These are phyloP conservation scores for Psilocybe subaeruginosa DNA, from an alignment of 768 basidiomycete genomes.

Conservation along the genomic window DNA sequence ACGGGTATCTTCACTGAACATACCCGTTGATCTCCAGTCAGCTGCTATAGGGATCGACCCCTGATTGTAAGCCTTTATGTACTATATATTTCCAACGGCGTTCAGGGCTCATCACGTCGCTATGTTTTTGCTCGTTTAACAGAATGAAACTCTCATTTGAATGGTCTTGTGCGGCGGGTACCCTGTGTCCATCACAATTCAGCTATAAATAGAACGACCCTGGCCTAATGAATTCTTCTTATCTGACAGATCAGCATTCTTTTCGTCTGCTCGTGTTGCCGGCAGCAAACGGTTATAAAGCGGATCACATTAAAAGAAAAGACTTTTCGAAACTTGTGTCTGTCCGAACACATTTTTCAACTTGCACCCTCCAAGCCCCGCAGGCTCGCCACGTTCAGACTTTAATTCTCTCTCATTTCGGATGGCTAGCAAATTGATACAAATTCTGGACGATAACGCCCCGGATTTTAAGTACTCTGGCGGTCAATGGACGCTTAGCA, in stretches of 20 bases:
- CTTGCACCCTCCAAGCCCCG: not conserved
- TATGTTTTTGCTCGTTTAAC: no score
- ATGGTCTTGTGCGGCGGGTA: no score
- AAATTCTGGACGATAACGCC: conserved; percentile 23
- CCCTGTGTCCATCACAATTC: no score
- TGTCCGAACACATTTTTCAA: not conserved
- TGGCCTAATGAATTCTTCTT: not conserved
- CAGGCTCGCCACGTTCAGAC: not conserved
- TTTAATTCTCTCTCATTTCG: not conserved
- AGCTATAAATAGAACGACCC: no score
- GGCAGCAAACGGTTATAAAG: not conserved
- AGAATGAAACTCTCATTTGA: no score
- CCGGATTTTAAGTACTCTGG: conserved; percentile 19
- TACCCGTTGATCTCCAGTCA: not conserved
- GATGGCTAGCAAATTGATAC: conserved; percentile 12
- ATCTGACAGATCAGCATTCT: not conserved
- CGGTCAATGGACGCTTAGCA: conserved; percentile 22
- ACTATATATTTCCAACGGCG: no score
- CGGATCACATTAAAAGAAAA: not conserved
- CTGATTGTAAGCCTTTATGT: not conserved
- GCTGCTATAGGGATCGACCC: not conserved
- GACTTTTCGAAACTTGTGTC: not conserved
- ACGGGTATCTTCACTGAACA: not conserved
- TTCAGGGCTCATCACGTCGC: no score
- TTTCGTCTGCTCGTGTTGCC: not conserved